Evolutionary conservation across 371 early-diverging fungal genomes (phyloP), one percentile per base, ranked within the genome.

Genomic region (Actinomortierella wolfii): DNA sequence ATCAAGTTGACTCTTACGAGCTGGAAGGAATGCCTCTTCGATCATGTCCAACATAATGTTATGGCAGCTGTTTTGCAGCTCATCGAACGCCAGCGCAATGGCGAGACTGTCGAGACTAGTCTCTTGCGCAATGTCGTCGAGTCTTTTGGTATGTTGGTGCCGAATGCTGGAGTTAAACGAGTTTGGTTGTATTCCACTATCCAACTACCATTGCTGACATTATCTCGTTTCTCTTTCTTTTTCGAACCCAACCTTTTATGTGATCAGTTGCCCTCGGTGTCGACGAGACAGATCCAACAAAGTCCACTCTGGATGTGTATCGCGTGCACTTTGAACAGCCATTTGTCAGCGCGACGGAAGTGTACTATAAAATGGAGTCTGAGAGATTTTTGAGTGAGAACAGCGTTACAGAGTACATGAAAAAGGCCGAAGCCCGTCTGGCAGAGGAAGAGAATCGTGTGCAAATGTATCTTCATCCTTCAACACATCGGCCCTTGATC

Each of bases 331-430:
- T 96, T 62, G 91, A 96, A 78, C 73, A 69, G 47, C 90, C 90
- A 13, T 96, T 95, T 69, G 79, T 94, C 39, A 81, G 78, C 25
- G 89, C 89, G 20, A 93, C 95, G 1, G 90, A 89, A 59, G 79
- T 81, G 8, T 96, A 92, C 82, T 97, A 97, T 77, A 86, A 85
- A 64, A 84, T 86, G 56, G 96, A 94, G 74, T 88, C 90, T 43
- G 91, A 93, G 68, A 85, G 84, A 23, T 95, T 95, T 68, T 83
- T 96, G 52, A 83, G 87, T 49, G 92, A 93, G 58, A 92, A 95
- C 77, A 86, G 91, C 51, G 85, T 96, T 39, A 86, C 92, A 24
- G 96, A 96, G 48, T 97, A 97, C 76, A 93, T 97, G 94, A 91
- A 92, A 66, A 92, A 94, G 86, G 93, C 94, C 2, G 92, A 94